Evolutionary conservation across 2,329 filamentous ascomycete species (phyloP).

Genomic region (Mycogone perniciosa): DNA sequence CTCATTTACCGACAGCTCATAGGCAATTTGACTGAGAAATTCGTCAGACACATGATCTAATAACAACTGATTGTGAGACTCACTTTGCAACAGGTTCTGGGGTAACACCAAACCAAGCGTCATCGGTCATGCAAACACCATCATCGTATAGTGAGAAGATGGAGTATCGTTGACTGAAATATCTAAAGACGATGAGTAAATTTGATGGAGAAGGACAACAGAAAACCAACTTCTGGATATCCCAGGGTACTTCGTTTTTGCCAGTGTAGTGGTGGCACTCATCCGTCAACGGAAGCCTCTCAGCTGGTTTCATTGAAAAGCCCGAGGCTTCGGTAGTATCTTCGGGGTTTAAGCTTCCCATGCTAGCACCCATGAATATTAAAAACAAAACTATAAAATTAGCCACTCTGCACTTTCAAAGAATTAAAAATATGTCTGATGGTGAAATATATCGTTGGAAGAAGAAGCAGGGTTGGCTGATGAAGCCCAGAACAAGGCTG

Average conservation of each 20-base stretch:
- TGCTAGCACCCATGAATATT: not conserved
- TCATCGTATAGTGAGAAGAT: slow-evolving; percentile 86
- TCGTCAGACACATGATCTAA: not conserved
- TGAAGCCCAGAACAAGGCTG: slow-evolving; percentile 11
- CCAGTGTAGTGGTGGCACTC: slow-evolving; percentile 70
- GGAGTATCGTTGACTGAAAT: slow-evolving; percentile 82
- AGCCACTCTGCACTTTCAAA: not conserved
- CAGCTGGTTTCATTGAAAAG: slow-evolving; percentile 35
- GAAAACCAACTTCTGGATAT: slow-evolving; percentile 69
- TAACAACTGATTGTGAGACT: slow-evolving; percentile 19
- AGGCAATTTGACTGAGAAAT: slow-evolving; percentile 61
- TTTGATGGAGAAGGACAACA: not conserved
- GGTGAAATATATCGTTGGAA: not conserved
- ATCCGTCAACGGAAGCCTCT: slow-evolving; percentile 48
- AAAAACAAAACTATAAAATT: not conserved
- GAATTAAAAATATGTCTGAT: not conserved
- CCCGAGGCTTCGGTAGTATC: slow-evolving; percentile 1
- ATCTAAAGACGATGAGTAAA: slow-evolving; percentile 46
- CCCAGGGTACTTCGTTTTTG: slow-evolving; percentile 66
- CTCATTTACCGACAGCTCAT: slow-evolving; percentile 65
- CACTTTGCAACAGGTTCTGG: slow-evolving; percentile 86
- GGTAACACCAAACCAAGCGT: slow-evolving; percentile 95
- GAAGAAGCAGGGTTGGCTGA: not conserved
- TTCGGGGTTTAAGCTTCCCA: not conserved
- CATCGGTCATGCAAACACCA: slow-evolving; percentile 83